A percentile compares a stretch with the other conserved stretches of the same genome.
Conservation (phyloP, 352 stramenopile species). For the Phytophthora sp. region DNA sequence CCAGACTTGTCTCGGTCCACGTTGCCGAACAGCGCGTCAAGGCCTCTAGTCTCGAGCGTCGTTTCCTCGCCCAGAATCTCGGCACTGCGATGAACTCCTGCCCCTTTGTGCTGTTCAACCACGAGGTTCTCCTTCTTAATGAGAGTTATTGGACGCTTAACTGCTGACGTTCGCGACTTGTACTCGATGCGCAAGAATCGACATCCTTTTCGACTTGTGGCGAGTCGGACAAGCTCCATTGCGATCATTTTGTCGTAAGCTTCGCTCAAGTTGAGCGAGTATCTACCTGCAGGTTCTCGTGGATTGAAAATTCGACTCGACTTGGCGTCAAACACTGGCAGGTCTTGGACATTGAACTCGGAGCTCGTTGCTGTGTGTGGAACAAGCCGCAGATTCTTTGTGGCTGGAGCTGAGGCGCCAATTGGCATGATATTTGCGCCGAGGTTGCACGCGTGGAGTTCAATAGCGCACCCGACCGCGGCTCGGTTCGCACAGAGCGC, state of each 20-base stretch:
- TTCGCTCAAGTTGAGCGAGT: conserved; percentile 65
- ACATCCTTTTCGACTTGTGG: conserved; percentile 75
- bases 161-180: conserved; percentile 30
- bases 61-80: conserved; percentile 46
- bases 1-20: conserved; percentile 74
- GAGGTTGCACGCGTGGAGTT: conserved; percentile 71
- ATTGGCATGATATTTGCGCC: conserved; percentile 33
- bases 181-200: conserved; percentile 72
- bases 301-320: conserved; percentile 65
- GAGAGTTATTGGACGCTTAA: conserved; percentile 51
- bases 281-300: conserved; percentile 73
- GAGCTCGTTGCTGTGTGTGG: too few species aligned
- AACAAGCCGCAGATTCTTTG: conserved; percentile 3
- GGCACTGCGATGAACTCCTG: not conserved
- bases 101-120: conserved; percentile 37
- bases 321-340: conserved; percentile 55
- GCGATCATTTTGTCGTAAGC: conserved; percentile 85
- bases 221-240: conserved; percentile 75
- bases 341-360: conserved; percentile 39
- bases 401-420: not conserved
- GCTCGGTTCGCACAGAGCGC: conserved; percentile 66
- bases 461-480: conserved; percentile 59
- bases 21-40: conserved; percentile 70
- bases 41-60: conserved; percentile 54
- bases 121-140: conserved; percentile 57